These are phyloP conservation scores for Cytospora piceicola DNA, from an alignment of 2,329 filamentous ascomycete genomes.

Conservation along the genomic window DNA sequence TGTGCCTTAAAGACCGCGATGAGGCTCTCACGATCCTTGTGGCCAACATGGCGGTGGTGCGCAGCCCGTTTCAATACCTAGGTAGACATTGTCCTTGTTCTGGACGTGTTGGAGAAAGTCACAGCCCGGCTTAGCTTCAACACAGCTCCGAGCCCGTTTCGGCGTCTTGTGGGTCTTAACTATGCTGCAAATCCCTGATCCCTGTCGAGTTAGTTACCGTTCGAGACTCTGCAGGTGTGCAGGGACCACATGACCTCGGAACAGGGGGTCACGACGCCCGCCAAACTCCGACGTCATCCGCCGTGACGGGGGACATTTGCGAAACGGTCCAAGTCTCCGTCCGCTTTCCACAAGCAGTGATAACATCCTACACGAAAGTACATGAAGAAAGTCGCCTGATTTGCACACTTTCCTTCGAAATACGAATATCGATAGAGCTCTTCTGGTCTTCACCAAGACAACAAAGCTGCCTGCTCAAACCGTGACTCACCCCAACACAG, in stretches of 20 bases:
- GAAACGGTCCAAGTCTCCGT: conserved; percentile 6
- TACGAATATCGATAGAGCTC: neutral
- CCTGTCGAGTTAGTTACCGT: conserved; percentile 1
- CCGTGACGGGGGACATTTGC: conserved; percentile 1
- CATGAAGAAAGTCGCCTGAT: neutral
- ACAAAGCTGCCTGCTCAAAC: conserved; percentile 12
- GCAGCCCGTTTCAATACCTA: neutral
- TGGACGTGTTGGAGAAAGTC: neutral
- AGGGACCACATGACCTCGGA: conserved; percentile 19
- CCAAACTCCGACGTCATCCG: conserved; percentile 19
- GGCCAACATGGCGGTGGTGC: conserved; percentile 36
- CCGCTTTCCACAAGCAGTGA: conserved; percentile 5
- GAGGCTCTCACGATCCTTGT: conserved; percentile 33
- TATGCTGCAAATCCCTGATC: neutral
- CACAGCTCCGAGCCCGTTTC: conserved; percentile 12
- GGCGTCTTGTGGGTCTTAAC: neutral
- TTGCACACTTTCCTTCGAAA: neutral
- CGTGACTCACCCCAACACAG: conserved; percentile 24
- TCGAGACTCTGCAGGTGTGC: conserved; percentile 10
- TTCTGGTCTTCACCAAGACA: neutral
- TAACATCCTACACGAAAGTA: conserved; percentile 1
- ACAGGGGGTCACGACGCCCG: conserved; percentile 10
- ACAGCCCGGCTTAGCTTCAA: neutral
- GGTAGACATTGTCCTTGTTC: neutral
- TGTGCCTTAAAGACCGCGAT: conserved; percentile 18